phyloP scores from a whole-genome alignment of 176 grass and related monocot genomes.

The Cenchrus americanus region DNA sequence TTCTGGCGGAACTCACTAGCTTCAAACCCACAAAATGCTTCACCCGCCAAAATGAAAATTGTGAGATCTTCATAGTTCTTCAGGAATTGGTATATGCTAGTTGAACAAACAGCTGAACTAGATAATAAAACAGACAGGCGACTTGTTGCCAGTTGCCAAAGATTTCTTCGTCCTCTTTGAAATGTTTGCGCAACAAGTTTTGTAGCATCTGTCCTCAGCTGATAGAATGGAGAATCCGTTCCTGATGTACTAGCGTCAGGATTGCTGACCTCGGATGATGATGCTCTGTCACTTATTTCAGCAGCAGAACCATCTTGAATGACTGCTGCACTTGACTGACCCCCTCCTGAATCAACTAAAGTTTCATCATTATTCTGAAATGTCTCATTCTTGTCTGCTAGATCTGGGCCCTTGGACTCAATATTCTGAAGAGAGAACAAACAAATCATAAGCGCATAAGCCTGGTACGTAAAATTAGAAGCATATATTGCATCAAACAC shows the following conservation, averaged over 20 bases:
- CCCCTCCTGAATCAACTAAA: constrained; percentile 54
- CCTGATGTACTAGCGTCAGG: constrained; percentile 55
- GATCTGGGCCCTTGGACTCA: constrained; percentile 35
- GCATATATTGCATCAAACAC: constrained; percentile 14
- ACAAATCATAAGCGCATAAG: constrained; percentile 31
- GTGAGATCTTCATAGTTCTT: constrained; percentile 94
- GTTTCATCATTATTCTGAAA: constrained; percentile 49
- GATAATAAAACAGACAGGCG: constrained; percentile 90
- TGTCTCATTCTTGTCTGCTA: constrained; percentile 42
- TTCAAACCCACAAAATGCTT: constrained; percentile 95
- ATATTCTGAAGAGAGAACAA: constrained; percentile 50
- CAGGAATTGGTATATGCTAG: constrained; percentile 96
- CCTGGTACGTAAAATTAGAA: constrained; percentile 17
- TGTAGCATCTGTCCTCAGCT: constrained; percentile 86
- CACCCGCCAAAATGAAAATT: constrained; percentile 95
- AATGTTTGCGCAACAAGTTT: constrained; percentile 76
- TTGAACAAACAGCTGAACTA: constrained; percentile 82
- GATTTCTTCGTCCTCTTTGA: constrained; percentile 93
- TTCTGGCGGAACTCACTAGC: constrained; percentile 93
- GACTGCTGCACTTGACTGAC: constrained; percentile 45
- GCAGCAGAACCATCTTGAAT: constrained; percentile 46
- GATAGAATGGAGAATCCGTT: constrained; percentile 78
- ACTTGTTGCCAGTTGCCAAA: constrained; percentile 98
- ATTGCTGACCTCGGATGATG: constrained; percentile 52
- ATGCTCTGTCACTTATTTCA: constrained; percentile 36